A percentile compares a stretch with the other conserved stretches of the same genome.
Conservation (phyloP, 2,329 filamentous ascomycete species). For the Alternaria ventricosa region DNA sequence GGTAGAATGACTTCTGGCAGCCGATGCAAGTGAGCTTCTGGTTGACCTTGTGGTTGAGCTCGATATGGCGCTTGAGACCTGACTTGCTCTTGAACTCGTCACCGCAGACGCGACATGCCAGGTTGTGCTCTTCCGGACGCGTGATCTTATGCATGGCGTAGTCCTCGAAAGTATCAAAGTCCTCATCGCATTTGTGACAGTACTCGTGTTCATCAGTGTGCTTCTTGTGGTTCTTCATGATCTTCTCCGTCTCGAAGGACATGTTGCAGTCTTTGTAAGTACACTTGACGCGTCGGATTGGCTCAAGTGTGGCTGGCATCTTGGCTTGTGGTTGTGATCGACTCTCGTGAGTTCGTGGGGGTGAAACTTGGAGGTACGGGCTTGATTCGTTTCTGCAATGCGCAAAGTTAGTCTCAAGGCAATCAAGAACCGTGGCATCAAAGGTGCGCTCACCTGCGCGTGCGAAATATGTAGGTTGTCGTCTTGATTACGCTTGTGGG, state of each 20-base stretch:
- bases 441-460: not conserved
- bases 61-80: constrained; percentile 61
- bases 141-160: constrained; percentile 57
- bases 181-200: constrained; percentile 53
- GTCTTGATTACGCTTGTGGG: not conserved
- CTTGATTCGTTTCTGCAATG: not conserved
- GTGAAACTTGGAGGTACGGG: not conserved
- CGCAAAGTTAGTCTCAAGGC: not conserved
- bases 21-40: constrained; percentile 62
- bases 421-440: not conserved
- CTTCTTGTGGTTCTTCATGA: constrained; percentile 61
- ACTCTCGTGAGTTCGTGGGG: not conserved
- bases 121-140: constrained; percentile 50
- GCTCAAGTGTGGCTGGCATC: constrained; percentile 36
- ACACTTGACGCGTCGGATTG: constrained; percentile 46
- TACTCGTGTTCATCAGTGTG: constrained; percentile 53
- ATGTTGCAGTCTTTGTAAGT: constrained; percentile 55
- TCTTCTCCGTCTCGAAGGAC: constrained; percentile 53
- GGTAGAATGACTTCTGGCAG: constrained; percentile 57
- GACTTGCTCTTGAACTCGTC: constrained; percentile 61
- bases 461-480: not conserved
- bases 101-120: constrained; percentile 64
- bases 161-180: constrained; percentile 55
- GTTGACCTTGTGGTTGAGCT: constrained; percentile 54
- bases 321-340: not conserved